Evolutionary conservation across 768 basidiomycete species (phyloP).

Genomic region (Rhodotorula babjevae): DNA sequence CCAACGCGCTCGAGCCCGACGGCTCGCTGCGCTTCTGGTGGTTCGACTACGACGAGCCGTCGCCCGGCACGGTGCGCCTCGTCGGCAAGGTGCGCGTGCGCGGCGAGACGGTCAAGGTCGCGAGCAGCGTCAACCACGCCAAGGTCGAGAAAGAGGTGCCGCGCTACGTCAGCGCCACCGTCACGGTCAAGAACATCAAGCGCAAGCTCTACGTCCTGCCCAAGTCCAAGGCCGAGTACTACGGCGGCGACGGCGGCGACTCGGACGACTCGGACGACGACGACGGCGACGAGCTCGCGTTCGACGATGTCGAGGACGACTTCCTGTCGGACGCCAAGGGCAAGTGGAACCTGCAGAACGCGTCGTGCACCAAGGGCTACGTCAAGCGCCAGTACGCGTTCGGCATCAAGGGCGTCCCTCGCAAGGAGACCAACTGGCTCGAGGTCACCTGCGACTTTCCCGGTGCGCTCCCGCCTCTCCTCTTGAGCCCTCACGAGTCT

Average conservation of each 20-base stretch:
- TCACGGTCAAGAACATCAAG: constrained; percentile 76
- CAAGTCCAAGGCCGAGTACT: constrained; percentile 50
- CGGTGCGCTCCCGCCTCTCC: constrained; percentile 53
- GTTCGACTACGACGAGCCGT: constrained; percentile 85
- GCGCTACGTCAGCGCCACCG: constrained; percentile 73
- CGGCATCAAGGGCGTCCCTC: constrained; percentile 72
- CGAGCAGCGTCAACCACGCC: constrained; percentile 48
- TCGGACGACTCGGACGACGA: constrained; percentile 51
- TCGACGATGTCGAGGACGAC: constrained; percentile 71
- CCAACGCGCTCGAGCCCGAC: constrained; percentile 67
- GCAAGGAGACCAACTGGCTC: constrained; percentile 74
- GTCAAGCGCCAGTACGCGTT: constrained; percentile 90
- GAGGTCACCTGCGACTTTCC: constrained; percentile 89
- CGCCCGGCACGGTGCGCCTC: constrained; percentile 69
- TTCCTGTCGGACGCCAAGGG: constrained; percentile 64
- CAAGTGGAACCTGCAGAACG: constrained; percentile 76
- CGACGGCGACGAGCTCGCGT: constrained; percentile 63
- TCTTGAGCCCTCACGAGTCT: background rate
- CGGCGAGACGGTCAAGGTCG: constrained; percentile 42
- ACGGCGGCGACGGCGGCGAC: constrained; percentile 23
- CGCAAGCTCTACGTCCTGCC: constrained; percentile 88
- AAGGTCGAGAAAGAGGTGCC: constrained; percentile 38
- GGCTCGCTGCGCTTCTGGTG: constrained; percentile 88
- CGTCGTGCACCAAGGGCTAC: constrained; percentile 66
- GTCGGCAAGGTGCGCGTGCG: constrained; percentile 87